phyloP scores from a whole-genome alignment of 2,329 filamentous ascomycete genomes.

The Chlorencoelia australis region DNA sequence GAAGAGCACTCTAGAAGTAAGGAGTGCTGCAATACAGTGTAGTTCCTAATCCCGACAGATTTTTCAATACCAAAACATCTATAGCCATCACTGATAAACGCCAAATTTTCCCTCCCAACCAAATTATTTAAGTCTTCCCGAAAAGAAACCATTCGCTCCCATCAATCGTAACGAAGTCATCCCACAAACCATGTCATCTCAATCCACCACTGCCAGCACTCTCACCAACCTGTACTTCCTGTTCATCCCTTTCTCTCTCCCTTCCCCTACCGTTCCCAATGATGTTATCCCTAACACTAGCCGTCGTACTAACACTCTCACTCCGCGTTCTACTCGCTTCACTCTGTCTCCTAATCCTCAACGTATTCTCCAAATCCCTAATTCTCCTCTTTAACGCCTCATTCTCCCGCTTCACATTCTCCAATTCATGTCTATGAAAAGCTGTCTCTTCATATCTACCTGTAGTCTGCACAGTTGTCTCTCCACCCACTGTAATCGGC shows the following conservation, averaged over 20 bases:
- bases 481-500: constrained; percentile 11
- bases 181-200: constrained; percentile 4
- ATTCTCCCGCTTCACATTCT: constrained; percentile 53
- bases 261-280: constrained; percentile 19
- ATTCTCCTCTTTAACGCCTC: constrained; percentile 50
- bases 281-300: constrained; percentile 33
- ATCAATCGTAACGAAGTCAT: too few species aligned
- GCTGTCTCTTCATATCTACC: constrained; percentile 53
- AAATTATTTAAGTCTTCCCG: too few species aligned
- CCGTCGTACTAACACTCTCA: constrained; percentile 43
- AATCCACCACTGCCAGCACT: constrained; percentile 42
- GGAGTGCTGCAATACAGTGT: too few species aligned
- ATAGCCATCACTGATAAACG: too few species aligned
- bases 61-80: too few species aligned
- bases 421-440: constrained; percentile 49
- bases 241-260: constrained; percentile 33
- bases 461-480: constrained; percentile 43
- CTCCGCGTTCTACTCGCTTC: constrained; percentile 37
- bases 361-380: constrained; percentile 48
- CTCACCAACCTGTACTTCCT: constrained; percentile 49
- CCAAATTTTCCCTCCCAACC: too few species aligned
- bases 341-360: constrained; percentile 27
- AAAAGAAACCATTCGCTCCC: too few species aligned
- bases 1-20: too few species aligned
- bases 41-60: too few species aligned